These are phyloP conservation scores for Neopestalotiopsis sp. DNA, from an alignment of 2,329 filamentous ascomycete genomes.

Conservation along the genomic window DNA sequence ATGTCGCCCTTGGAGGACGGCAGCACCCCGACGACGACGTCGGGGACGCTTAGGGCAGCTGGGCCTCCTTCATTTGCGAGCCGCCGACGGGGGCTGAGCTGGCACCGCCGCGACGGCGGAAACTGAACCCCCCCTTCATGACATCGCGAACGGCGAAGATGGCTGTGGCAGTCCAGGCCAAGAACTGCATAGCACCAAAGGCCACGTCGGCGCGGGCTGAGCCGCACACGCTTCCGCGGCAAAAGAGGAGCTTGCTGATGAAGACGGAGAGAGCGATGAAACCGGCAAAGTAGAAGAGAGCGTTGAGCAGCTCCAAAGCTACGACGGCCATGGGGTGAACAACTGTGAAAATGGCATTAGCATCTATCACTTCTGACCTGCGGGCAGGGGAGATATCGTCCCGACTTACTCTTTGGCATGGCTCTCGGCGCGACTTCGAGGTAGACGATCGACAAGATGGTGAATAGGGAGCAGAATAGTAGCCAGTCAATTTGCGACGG, in stretches of 20 bases:
- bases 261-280: conserved; percentile 64
- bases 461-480: conserved; percentile 58
- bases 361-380: not conserved
- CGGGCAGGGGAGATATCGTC: too few relatives aligned
- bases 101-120: conserved; percentile 25
- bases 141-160: conserved; percentile 51
- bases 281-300: conserved; percentile 62
- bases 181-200: conserved; percentile 58
- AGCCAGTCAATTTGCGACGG: conserved; percentile 64
- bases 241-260: conserved; percentile 60
- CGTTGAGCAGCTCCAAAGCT: conserved; percentile 55
- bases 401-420: conserved; percentile 43
- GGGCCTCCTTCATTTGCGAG: conserved; percentile 44
- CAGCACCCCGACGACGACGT: conserved; percentile 1
- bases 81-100: conserved; percentile 28
- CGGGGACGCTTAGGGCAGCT: conserved; percentile 33
- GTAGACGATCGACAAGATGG: conserved; percentile 59
- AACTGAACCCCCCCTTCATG: conserved; percentile 46
- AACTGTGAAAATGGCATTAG: conserved; percentile 30
- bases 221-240: conserved; percentile 60
- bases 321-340: conserved; percentile 55
- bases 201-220: conserved; percentile 59
- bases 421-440: conserved; percentile 56
- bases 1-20: not conserved
- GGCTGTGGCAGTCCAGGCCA: conserved; percentile 56